phyloP scores from a whole-genome alignment of 495 filamentous ascomycete genomes.

The Choiromyces venosus region DNA sequence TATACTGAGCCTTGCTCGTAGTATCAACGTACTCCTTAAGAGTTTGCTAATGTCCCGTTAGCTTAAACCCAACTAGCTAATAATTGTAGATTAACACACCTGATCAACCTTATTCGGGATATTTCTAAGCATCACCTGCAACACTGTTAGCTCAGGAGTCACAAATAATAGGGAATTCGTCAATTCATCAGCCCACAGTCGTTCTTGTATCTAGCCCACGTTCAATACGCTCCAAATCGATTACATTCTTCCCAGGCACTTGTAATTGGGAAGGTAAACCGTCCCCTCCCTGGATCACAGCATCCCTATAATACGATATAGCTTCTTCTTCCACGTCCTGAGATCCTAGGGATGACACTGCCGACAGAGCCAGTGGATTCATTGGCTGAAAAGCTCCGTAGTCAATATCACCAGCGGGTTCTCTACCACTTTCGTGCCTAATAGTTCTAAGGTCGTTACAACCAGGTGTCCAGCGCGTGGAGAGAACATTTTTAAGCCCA shows the following conservation, averaged over 20 bases:
- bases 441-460: background rate
- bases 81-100: conserved; percentile 43
- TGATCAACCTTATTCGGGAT: conserved; percentile 87
- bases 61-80: background rate
- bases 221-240: conserved; percentile 40
- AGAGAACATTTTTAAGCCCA: background rate
- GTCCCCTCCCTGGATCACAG: background rate
- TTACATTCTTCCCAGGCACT: conserved; percentile 40
- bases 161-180: background rate
- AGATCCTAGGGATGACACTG: background rate
- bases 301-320: background rate
- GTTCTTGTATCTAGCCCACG: conserved; percentile 41
- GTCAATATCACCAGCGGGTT: background rate
- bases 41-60: conserved; percentile 46
- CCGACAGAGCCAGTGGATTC: background rate
- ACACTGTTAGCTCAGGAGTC: conserved; percentile 20
- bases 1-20: conserved; percentile 72
- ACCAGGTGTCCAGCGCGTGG: background rate
- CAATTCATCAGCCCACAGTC: conserved; percentile 20
- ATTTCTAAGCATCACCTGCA: conserved; percentile 89
- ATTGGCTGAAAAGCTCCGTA: background rate
- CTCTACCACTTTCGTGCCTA: background rate
- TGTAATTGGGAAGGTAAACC: conserved; percentile 14
- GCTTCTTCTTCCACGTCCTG: background rate
- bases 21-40: conserved; percentile 75